Conservation (phyloP, 1,284 basidiomycete genomes). For the Rhodotorula sp. region DNA sequence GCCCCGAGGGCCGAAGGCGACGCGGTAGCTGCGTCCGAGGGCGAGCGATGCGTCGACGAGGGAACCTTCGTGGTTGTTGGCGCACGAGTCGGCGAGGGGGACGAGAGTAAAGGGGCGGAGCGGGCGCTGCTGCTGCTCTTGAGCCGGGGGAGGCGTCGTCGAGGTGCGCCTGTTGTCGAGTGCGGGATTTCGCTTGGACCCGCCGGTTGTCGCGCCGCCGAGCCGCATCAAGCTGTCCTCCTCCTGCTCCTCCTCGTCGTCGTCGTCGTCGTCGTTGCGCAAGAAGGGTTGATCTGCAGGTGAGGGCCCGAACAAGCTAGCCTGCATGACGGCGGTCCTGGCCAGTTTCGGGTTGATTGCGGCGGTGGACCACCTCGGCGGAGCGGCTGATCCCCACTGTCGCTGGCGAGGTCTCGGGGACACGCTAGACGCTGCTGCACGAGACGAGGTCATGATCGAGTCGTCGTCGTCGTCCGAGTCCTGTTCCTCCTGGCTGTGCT, state of each 20-base stretch:
- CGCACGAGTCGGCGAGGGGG: conserved; percentile 56
- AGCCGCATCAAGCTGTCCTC: too few relatives aligned
- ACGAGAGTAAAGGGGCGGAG: conserved; percentile 60
- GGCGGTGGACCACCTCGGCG: background rate
- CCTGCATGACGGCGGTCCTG: conserved; percentile 84
- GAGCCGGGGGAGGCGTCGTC: conserved; percentile 10
- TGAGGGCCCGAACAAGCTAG: conserved; percentile 63
- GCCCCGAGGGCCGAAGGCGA: conserved; percentile 73
- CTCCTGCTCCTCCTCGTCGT: background rate
- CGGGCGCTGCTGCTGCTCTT: conserved; percentile 52
- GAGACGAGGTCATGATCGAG: conserved; percentile 3
- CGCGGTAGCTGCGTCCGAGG: conserved; percentile 83
- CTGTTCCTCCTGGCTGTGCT: background rate
- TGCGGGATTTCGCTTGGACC: background rate
- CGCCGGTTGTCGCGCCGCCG: too few relatives aligned
- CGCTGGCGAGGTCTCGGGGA: background rate
- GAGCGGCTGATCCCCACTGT: background rate
- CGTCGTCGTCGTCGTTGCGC: background rate
- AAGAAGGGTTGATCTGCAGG: background rate
- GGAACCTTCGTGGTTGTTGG: conserved; percentile 63
- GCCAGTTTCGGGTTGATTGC: background rate
- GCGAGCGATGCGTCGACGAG: conserved; percentile 77
- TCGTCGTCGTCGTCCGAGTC: background rate
- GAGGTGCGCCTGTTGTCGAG: conserved; percentile 1
- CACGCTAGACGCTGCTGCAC: background rate